Base-by-base conservation (phyloP, 148 eudicot genomes). In the Chenopodium album region DNA sequence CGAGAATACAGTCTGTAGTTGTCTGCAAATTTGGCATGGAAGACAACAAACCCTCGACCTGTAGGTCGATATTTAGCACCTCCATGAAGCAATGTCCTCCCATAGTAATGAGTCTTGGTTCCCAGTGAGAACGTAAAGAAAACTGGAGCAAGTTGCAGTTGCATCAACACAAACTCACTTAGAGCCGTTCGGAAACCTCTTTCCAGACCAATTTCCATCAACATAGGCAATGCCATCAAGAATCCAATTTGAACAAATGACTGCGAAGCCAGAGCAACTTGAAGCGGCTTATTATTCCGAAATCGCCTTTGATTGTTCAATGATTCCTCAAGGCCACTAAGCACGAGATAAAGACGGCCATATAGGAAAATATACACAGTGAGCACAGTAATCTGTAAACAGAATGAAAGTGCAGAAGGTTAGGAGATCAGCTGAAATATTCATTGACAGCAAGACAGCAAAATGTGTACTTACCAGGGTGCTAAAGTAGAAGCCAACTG, bases 11-110 rank as follows among this genome's bases (percentile, higher is more conserved):
- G 94, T 72, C 99, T 89, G 75, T 96, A 96, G 83, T 96, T 96
- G n/a, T 96, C 98, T 0, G 97, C 99, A 91, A 96, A 96, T 84
- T 94, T 96, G 60, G 97, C 99, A 80, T 96, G 99, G 78, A 94
- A 92, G 87, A 96, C 99, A 48, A 94, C 99, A 84, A 96, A 96
- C 13, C 99, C 99, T 75, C 99, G 95, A 83, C 99, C 99, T 2
- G 99, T 96, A 64, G 95, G 80, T 85, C 98, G 87, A 85, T 96
- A 96, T 73, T 94, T 94, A 79, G 99, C 97, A 79, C 99, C 99
- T 73, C 99, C 99, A 77, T 96, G 99, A 71, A 96, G 94, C 83
- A 96, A 83, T 10, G 99, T 96, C 81, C 99, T 87, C 63, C 99
- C 99, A 67, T 92, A 96, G 71, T 96, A 96, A 78, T 96, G 99